These are phyloP conservation scores for Calophaca sinica DNA, from an alignment of 306 rosid genomes.

Conservation along the genomic window DNA sequence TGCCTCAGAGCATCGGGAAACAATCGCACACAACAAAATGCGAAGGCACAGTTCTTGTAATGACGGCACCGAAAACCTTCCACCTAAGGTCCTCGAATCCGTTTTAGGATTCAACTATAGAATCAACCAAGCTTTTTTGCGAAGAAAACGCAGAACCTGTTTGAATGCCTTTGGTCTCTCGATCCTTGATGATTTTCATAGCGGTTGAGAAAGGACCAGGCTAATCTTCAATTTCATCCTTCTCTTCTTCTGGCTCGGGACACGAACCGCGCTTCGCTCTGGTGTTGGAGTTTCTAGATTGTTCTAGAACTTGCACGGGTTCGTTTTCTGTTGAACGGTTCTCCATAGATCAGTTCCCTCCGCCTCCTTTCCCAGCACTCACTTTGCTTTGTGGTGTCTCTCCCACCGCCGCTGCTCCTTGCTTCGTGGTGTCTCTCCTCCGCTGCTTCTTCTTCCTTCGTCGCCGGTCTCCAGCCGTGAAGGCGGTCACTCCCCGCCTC, in stretches of 20 bases:
- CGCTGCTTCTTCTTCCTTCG: too few species aligned
- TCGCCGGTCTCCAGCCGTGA: too few species aligned
- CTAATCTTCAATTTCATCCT: constrained; percentile 70
- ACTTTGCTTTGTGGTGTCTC: too few species aligned
- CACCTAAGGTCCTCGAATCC: neutral
- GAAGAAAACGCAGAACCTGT: neutral
- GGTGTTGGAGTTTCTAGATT: neutral
- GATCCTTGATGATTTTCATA: constrained; percentile 71
- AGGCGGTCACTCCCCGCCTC: too few species aligned
- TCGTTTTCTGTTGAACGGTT: constrained; percentile 12
- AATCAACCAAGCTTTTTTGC: constrained; percentile 46
- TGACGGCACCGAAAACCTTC: constrained; percentile 55
- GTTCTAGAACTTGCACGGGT: constrained; percentile 34
- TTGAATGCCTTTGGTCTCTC: constrained; percentile 48
- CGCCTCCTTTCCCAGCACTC: too few species aligned
- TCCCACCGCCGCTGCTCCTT: too few species aligned
- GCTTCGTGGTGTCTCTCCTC: too few species aligned
- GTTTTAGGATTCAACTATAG: constrained; percentile 61
- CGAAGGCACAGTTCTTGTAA: constrained; percentile 63
- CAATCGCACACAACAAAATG: constrained; percentile 70
- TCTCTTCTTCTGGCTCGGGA: constrained; percentile 41
- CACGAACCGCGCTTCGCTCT: constrained; percentile 6
- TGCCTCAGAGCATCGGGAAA: constrained; percentile 78
- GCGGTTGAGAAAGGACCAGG: constrained; percentile 95
- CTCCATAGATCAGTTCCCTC: neutral